Evolutionary conservation across 2,329 filamentous ascomycete species (phyloP).

Genomic region (Exophiala aquamarina): DNA sequence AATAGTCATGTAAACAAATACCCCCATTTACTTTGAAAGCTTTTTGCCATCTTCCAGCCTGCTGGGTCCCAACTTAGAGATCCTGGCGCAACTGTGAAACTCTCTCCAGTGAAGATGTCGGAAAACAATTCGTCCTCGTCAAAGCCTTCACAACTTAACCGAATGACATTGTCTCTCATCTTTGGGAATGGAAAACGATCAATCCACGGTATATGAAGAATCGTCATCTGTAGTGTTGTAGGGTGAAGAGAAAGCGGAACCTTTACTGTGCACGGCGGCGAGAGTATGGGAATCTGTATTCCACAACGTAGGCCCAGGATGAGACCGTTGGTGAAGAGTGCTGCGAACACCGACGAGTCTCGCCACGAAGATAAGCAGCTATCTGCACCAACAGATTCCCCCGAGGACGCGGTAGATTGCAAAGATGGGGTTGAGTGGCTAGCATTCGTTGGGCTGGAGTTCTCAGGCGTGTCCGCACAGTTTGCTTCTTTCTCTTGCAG

Average conservation of each 20-base stretch:
- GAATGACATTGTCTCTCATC: background rate
- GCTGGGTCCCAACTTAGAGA: background rate
- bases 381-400: background rate
- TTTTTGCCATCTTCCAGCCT: background rate
- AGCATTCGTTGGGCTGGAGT: background rate
- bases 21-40: background rate
- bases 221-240: conserved; percentile 14
- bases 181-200: background rate
- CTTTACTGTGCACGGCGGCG: conserved; percentile 22
- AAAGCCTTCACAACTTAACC: background rate
- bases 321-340: conserved; percentile 7
- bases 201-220: conserved; percentile 1
- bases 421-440: background rate
- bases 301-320: conserved; percentile 8
- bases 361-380: background rate
- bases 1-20: background rate
- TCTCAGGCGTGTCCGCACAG: background rate
- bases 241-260: conserved; percentile 29
- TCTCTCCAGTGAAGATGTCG: background rate
- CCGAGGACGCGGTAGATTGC: background rate
- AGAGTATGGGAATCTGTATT: conserved; percentile 27
- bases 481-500: background rate
- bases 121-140: background rate
- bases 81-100: background rate
- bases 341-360: background rate